Conservation (phyloP, 2,329 filamentous ascomycete species). For the Penicillium sp. region DNA sequence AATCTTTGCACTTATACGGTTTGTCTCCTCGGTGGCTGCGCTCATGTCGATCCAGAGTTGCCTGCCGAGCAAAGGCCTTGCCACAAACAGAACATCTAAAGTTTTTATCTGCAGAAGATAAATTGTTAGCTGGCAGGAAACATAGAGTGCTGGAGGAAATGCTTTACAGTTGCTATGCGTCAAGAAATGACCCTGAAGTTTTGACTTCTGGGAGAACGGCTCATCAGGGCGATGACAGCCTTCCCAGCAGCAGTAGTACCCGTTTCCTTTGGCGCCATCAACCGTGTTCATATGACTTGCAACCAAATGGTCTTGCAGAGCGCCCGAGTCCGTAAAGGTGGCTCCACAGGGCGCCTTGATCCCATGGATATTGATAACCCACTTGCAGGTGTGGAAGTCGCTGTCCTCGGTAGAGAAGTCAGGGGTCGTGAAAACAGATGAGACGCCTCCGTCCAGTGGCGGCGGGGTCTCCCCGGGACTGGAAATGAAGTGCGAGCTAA, state of each 20-base stretch:
- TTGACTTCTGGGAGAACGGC: slow-evolving; percentile 51
- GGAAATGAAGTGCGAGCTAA: slow-evolving; percentile 41
- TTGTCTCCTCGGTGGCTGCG: slow-evolving; percentile 50
- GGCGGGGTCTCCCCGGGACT: slow-evolving; percentile 44
- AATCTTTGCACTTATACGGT: slow-evolving; percentile 46
- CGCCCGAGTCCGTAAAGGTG: slow-evolving; percentile 38
- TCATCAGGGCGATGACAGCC: slow-evolving; percentile 48
- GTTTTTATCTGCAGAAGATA: slow-evolving; percentile 41
- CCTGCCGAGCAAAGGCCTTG: slow-evolving; percentile 48
- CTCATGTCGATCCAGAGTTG: slow-evolving; percentile 49
- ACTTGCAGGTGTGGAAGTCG: slow-evolving; percentile 46
- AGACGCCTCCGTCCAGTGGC: slow-evolving; percentile 38
- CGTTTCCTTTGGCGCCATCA: slow-evolving; percentile 43
- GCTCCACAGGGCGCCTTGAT: slow-evolving; percentile 39
- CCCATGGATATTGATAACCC: slow-evolving; percentile 34
- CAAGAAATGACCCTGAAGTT: slow-evolving; percentile 49
- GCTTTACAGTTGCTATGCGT: slow-evolving; percentile 50
- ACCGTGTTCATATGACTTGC: slow-evolving; percentile 42
- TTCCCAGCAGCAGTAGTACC: slow-evolving; percentile 51
- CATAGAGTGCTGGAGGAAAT: background rate
- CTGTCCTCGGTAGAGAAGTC: slow-evolving; percentile 35
- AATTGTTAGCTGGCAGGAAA: background rate
- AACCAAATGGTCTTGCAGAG: slow-evolving; percentile 47
- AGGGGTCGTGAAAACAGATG: slow-evolving; percentile 43
- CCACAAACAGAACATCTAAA: slow-evolving; percentile 47